These are phyloP conservation scores for Lactarius psammicola DNA, from an alignment of 768 basidiomycete genomes.

Conservation along the genomic window DNA sequence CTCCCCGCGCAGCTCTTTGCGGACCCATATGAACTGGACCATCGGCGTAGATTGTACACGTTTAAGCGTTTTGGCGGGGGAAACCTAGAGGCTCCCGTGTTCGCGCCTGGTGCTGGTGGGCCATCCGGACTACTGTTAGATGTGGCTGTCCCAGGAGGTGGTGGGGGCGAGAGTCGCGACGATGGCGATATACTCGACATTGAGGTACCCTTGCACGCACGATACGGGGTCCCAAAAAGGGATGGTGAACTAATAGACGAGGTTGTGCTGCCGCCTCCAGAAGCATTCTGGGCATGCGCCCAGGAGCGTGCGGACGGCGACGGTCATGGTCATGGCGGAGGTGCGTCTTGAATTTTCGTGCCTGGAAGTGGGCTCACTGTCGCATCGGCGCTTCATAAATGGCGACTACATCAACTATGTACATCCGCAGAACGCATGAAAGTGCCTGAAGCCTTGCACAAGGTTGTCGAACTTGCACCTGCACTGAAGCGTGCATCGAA, in stretches of 20 bases:
- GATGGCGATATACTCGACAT: not conserved
- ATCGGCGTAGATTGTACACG: conserved; percentile 10
- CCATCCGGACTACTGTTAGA: not conserved
- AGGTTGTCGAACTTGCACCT: conserved; percentile 13
- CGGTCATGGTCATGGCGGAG: not conserved
- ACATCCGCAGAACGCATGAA: not conserved
- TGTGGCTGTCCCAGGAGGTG: not conserved
- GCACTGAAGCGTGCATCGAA: not conserved
- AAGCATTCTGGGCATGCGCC: conserved; percentile 22
- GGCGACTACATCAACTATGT: not conserved
- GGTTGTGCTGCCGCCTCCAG: conserved; percentile 13
- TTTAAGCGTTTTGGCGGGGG: conserved; percentile 24
- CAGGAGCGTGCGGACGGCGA: not conserved
- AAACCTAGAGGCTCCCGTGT: conserved; percentile 14
- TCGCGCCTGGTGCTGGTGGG: not conserved
- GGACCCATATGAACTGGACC: conserved; percentile 14
- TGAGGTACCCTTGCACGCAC: not conserved
- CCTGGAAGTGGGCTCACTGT: not conserved
- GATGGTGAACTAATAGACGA: conserved; percentile 9
- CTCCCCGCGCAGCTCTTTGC: not conserved
- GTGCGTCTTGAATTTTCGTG: not conserved
- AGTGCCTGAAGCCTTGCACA: not conserved
- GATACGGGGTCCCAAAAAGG: conserved; percentile 9
- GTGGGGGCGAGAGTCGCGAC: not conserved
- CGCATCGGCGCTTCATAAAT: too few relatives aligned